Conservation (phyloP, 139 green algal species). For the Zygnema cylindricum region DNA sequence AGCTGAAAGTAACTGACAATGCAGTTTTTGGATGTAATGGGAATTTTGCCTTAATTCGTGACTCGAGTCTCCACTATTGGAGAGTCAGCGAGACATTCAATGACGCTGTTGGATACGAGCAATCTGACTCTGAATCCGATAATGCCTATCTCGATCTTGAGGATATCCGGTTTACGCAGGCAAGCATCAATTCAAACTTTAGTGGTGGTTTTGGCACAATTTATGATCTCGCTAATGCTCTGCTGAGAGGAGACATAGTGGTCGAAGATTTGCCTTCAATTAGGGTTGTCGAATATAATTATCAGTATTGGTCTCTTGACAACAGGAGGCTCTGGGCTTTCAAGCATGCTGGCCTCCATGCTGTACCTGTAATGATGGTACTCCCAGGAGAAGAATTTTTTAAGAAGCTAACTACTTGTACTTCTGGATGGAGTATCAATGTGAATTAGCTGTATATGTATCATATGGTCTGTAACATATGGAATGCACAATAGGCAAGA, state of each 20-base stretch:
- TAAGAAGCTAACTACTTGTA: neutral
- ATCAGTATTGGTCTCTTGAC: neutral
- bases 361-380: neutral
- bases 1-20: neutral
- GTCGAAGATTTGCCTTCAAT: neutral
- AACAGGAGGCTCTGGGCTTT: neutral
- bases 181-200: neutral
- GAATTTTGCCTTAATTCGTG: neutral
- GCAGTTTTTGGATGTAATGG: neutral
- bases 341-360: neutral
- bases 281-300: neutral
- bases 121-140: neutral
- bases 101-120: neutral
- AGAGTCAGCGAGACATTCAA: neutral
- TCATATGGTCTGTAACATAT: too few relatives aligned
- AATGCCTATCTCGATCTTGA: neutral
- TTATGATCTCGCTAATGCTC: neutral
- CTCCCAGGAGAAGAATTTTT: neutral
- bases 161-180: neutral
- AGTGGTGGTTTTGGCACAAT: neutral
- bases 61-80: neutral
- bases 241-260: neutral
- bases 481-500: too few relatives aligned
- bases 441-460: too few relatives aligned
- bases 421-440: neutral